Percentiles rank a stretch among this genome's conserved stretches.
phyloP scores from a whole-genome alignment of 495 filamentous ascomycete species.

The Penicillium goetzii region DNA sequence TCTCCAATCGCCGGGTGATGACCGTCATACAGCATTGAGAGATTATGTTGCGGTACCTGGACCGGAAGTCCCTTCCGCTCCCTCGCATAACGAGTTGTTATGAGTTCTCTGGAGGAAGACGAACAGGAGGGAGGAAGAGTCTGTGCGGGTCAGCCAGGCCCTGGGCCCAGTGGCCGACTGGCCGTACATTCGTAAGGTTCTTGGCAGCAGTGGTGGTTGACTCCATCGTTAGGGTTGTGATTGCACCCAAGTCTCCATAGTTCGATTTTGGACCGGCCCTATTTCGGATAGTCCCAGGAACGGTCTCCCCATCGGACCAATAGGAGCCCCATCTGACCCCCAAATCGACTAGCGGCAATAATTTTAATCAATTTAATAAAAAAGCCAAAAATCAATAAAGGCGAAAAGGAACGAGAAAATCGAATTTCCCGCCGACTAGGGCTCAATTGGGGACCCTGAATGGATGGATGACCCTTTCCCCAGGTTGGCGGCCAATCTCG shows the following conservation, averaged over 20 bases:
- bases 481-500: conserved; percentile 8
- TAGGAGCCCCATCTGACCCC: conserved; percentile 4
- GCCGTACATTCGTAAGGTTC: conserved; percentile 1
- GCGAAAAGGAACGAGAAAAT: conserved; percentile 5
- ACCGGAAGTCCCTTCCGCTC: not conserved
- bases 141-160: conserved; percentile 22
- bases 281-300: conserved; percentile 29
- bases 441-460: conserved; percentile 14
- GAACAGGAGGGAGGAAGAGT: conserved; percentile 7
- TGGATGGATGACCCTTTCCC: conserved; percentile 2
- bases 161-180: no score
- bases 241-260: conserved; percentile 21
- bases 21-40: conserved; percentile 3
- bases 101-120: not conserved
- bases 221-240: conserved; percentile 16
- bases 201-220: conserved; percentile 8
- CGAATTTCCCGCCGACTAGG: conserved; percentile 2
- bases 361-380: conserved; percentile 15
- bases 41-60: not conserved
- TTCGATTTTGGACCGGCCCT: conserved; percentile 26
- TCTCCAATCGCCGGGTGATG: conserved; percentile 1
- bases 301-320: conserved; percentile 19
- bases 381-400: conserved; percentile 17
- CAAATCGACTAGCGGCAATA: conserved; percentile 6
- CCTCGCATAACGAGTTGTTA: not conserved